Conservation (phyloP, 495 filamentous ascomycete species). For the Cetradonia linearis region DNA sequence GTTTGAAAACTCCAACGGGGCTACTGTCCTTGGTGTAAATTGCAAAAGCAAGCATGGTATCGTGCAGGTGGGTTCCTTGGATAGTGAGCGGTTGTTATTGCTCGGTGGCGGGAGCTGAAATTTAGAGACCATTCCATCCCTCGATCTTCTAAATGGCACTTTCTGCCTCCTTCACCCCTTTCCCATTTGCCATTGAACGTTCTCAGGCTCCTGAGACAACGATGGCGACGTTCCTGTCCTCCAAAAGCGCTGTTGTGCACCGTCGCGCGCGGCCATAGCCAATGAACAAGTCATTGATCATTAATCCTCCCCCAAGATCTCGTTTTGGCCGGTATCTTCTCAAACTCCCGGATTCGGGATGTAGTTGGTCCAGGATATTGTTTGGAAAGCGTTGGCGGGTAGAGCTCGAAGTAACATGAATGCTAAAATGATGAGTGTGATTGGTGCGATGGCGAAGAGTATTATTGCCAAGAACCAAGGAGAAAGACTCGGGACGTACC, state of each 20-base stretch:
- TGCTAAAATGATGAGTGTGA: constrained; percentile 16
- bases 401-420: constrained; percentile 17
- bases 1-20: neutral
- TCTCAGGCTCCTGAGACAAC: neutral
- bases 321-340: neutral
- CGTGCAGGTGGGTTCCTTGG: neutral
- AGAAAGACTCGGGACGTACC: neutral
- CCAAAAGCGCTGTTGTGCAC: neutral
- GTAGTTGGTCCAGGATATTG: constrained; percentile 17
- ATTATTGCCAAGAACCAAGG: neutral
- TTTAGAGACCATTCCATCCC: neutral
- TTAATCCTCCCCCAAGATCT: neutral
- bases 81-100: neutral
- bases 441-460: constrained; percentile 8
- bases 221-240: neutral
- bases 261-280: neutral
- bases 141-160: neutral
- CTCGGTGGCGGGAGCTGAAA: neutral
- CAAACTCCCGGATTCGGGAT: constrained; percentile 13
- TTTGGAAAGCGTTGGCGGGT: constrained; percentile 15
- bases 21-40: neutral
- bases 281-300: neutral
- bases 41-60: neutral
- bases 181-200: neutral
- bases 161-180: neutral